Conservation (phyloP, 257 asterid species). For the Scutellaria baicalensis region DNA sequence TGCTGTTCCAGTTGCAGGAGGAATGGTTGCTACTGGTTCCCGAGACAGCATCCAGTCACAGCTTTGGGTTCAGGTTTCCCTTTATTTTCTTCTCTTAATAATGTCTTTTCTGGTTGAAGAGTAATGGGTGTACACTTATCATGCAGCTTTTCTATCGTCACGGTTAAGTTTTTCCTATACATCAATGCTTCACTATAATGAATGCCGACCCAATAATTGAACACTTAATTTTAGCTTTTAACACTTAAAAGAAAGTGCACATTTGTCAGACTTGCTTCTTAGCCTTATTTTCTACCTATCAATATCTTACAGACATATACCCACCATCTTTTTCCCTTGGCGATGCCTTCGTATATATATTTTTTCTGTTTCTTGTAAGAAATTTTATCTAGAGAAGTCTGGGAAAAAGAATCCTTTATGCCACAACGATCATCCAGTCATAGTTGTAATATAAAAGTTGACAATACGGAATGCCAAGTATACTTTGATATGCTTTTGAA, state of each 20-base stretch:
- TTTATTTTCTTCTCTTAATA: background rate
- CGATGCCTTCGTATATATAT: background rate
- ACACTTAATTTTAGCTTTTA: background rate
- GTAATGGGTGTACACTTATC: background rate
- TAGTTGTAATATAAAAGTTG: background rate
- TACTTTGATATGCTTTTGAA: background rate
- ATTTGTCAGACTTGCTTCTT: background rate
- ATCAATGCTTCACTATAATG: background rate
- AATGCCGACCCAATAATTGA: background rate
- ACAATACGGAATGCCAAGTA: background rate
- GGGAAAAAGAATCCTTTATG: background rate
- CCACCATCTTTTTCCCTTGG: background rate
- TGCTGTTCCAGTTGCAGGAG: conserved; percentile 57
- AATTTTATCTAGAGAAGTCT: background rate
- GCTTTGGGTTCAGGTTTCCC: conserved; percentile 65
- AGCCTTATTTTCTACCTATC: conserved; percentile 2
- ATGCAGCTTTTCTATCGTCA: background rate
- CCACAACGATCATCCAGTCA: background rate
- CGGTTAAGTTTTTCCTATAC: background rate
- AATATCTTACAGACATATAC: background rate
- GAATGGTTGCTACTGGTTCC: conserved; percentile 50
- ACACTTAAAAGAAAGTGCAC: background rate
- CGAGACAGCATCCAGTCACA: conserved; percentile 67
- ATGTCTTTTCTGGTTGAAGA: background rate
- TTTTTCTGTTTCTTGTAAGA: background rate